phyloP scores from a whole-genome alignment of 2,329 filamentous ascomycete species.

The Endoconidiophora laricicola region DNA sequence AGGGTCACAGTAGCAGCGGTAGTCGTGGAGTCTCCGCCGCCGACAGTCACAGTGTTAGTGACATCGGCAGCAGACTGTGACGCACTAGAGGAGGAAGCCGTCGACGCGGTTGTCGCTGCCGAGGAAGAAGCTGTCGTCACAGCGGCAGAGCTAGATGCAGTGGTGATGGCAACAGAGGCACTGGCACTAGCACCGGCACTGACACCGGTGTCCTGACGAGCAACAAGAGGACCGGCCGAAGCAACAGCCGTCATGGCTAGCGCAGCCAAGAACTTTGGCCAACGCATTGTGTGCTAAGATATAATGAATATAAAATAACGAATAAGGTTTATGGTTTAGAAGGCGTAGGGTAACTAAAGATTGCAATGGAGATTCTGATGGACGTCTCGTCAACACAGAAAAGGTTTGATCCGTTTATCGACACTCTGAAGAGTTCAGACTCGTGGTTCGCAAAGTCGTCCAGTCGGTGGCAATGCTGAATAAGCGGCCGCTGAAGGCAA shows the following conservation, averaged over 20 bases:
- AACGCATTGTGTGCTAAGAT: conserved; percentile 7
- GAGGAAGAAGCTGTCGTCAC: neutral
- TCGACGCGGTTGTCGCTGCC: neutral
- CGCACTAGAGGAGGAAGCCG: neutral
- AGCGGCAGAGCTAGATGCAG: neutral
- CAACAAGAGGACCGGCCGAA: conserved; percentile 5
- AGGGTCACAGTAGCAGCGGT: conserved; percentile 17
- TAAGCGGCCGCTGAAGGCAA: neutral
- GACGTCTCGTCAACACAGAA: no score
- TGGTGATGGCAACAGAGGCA: neutral
- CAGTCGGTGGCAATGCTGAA: neutral
- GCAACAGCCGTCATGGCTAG: conserved; percentile 5
- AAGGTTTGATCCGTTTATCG: no score
- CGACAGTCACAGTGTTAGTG: conserved; percentile 13
- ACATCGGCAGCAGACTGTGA: conserved; percentile 5
- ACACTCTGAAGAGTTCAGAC: no score
- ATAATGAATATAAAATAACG: neutral
- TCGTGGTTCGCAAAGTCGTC: neutral
- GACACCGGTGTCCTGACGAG: conserved; percentile 2
- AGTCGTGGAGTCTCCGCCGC: conserved; percentile 7
- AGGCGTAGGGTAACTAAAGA: no score
- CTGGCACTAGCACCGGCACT: neutral
- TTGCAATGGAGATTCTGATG: no score
- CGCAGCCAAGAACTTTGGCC: conserved; percentile 7
- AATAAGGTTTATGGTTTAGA: neutral